Evolutionary conservation across 345 rosid genomes (phyloP).

Genomic region (Acer yangbiense): DNA sequence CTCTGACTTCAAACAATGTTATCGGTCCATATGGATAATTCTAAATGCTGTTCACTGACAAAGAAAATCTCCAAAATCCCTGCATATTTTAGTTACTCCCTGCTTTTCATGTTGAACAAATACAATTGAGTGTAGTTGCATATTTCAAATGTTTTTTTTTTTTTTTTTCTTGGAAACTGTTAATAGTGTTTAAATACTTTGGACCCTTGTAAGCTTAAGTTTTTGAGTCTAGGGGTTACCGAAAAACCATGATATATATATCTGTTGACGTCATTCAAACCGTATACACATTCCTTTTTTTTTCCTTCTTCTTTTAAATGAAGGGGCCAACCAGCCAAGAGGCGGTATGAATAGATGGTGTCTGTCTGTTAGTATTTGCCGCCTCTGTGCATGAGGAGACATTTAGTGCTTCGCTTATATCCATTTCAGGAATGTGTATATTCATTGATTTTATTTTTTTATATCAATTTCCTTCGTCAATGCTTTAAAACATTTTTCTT

Average conservation of each 20-base stretch:
- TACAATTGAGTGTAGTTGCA: neutral
- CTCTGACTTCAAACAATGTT: neutral
- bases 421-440: conserved; percentile 6
- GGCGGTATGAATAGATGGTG: neutral
- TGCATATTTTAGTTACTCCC: neutral
- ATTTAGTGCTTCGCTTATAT: conserved; percentile 13
- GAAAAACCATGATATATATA: neutral
- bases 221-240: neutral
- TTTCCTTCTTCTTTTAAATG: neutral
- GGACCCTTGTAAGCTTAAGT: neutral
- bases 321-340: conserved; percentile 15
- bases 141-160: neutral
- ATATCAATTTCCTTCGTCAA: conserved; percentile 10
- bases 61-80: neutral
- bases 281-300: neutral
- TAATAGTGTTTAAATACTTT: neutral
- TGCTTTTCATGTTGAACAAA: conserved; percentile 2
- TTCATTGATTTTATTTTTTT: neutral
- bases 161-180: neutral
- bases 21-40: neutral
- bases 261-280: conserved; percentile 6
- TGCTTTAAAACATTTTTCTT: neutral
- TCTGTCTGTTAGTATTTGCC: neutral
- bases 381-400: conserved; percentile 28
- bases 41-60: neutral